Conservation (phyloP, 1,284 basidiomycete genomes). For the Cryptococcus hybrid region DNA sequence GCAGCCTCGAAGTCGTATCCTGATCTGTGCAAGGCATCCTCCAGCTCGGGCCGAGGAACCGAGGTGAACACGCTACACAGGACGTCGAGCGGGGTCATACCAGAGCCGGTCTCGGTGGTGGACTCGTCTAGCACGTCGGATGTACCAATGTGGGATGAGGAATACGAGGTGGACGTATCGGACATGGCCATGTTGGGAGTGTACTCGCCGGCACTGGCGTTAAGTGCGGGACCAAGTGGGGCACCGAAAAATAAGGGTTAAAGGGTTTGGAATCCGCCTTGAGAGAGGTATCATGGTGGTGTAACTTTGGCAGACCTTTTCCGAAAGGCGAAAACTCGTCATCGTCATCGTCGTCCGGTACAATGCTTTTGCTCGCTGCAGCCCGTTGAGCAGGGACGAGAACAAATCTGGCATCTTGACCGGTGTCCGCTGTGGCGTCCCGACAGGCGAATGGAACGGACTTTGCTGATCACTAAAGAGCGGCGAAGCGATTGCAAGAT, state of each 20-base stretch:
- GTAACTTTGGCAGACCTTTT: slow-evolving; percentile 26
- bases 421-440: slow-evolving; percentile 34
- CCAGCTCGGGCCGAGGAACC: slow-evolving; percentile 76
- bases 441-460: slow-evolving; percentile 53
- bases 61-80: slow-evolving; percentile 88
- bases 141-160: slow-evolving; percentile 18
- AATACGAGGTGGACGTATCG: slow-evolving; percentile 14
- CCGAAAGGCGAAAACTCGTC: slow-evolving; percentile 59
- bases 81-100: slow-evolving; percentile 97
- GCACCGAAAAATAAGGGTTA: slow-evolving; percentile 11
- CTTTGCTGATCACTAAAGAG: slow-evolving; percentile 67
- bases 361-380: slow-evolving; percentile 23
- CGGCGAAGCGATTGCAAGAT: slow-evolving; percentile 83
- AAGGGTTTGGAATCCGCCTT: slow-evolving; percentile 41
- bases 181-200: slow-evolving; percentile 12
- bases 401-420: slow-evolving; percentile 42
- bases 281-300: slow-evolving; percentile 26
- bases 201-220: not conserved
- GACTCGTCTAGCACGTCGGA: slow-evolving; percentile 6
- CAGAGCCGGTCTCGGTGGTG: slow-evolving; percentile 53
- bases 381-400: slow-evolving; percentile 21
- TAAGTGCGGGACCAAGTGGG: too few species aligned
- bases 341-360: slow-evolving; percentile 49
- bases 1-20: slow-evolving; percentile 93
- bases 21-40: slow-evolving; percentile 83